Percentiles rank a stretch among this genome's conserved stretches.
Evolutionary conservation across 257 asterid species (phyloP).

Genomic region (Orobanche coerulescens): DNA sequence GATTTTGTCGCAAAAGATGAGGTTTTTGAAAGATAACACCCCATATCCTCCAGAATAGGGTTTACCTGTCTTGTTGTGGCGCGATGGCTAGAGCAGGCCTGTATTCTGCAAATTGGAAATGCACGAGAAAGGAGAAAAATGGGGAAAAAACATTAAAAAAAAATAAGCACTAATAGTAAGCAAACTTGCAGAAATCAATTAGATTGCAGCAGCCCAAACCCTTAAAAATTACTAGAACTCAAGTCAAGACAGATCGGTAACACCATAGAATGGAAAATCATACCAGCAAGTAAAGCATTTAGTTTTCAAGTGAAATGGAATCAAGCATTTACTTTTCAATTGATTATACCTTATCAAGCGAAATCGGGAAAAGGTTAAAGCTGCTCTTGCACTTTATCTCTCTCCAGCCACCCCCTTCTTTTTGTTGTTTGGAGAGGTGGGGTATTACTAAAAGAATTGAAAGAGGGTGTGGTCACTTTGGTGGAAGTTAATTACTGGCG

Average conservation of each 20-base stretch:
- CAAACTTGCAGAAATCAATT: neutral
- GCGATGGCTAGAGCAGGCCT: slow-evolving; percentile 35
- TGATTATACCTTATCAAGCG: neutral
- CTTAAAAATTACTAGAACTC: neutral
- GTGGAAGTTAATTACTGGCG: neutral
- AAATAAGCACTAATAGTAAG: neutral
- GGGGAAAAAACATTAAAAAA: neutral
- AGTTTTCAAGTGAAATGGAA: neutral
- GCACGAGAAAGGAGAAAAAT: slow-evolving; percentile 7
- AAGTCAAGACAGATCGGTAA: neutral
- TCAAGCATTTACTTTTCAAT: neutral
- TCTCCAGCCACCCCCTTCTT: neutral
- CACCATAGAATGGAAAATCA: slow-evolving; percentile 2
- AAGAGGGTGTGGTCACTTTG: neutral
- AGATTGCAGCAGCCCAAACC: slow-evolving; percentile 6
- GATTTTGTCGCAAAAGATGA: slow-evolving; percentile 21
- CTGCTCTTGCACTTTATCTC: neutral
- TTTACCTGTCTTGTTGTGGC: slow-evolving; percentile 27
- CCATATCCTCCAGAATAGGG: slow-evolving; percentile 27
- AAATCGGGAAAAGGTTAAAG: neutral
- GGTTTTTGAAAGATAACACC: slow-evolving; percentile 29
- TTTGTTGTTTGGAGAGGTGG: neutral
- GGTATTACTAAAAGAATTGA: neutral
- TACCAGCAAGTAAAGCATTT: neutral
- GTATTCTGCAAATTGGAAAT: slow-evolving; percentile 42